Evolutionary conservation across 2,329 filamentous ascomycete genomes (phyloP), one percentile per base, ranked within the genome.

Genomic region (Talaromyces sp.): DNA sequence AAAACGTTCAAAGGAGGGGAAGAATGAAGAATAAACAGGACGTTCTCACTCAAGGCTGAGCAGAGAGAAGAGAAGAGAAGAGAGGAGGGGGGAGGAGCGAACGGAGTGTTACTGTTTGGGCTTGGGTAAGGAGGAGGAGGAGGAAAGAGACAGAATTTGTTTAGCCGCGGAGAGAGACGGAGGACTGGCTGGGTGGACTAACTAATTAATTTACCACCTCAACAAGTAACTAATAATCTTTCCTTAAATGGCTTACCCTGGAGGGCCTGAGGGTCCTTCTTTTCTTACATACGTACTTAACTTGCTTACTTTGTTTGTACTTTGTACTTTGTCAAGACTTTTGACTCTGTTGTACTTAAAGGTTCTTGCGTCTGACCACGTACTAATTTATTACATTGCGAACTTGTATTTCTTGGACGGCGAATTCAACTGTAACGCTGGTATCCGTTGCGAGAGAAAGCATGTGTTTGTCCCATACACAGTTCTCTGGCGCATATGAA

Each of bases 1-100:
- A 5, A 64, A 66, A 67, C 60, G 66, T 65, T 21, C 23, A 55
- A 59, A 42, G 31, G 52, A 42, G 39, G 42, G 60, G 37, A 59
- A 50, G 40, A 60, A 56, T 37, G 25, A 57, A 58, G 61, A 44
- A 54, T 23, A 64, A 40, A 46, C 50, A 40, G 44, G 58, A 40
- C 31, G 37, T 54, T 60, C 44, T 60, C 40, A 48, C 18, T 42
- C 59, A 28, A 61, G 59, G 59, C 59, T 61, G 59, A 60, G 57
- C 16, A 25, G 54, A 44, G 59, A 60, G 57, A 11, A 25, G 54
- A 44, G 50, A 60, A 63, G 50, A 60, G 57, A 44, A 48, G 56
- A 42, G 46, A 40, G 31, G 52, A 58, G 50, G 25, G 60, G 39
- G 25, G 60, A 31, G 50, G 52, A 48, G 28, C 42, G 23, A 50